Base-by-base conservation (phyloP, 1,284 basidiomycete genomes). In the Heterobasidion annosum region DNA sequence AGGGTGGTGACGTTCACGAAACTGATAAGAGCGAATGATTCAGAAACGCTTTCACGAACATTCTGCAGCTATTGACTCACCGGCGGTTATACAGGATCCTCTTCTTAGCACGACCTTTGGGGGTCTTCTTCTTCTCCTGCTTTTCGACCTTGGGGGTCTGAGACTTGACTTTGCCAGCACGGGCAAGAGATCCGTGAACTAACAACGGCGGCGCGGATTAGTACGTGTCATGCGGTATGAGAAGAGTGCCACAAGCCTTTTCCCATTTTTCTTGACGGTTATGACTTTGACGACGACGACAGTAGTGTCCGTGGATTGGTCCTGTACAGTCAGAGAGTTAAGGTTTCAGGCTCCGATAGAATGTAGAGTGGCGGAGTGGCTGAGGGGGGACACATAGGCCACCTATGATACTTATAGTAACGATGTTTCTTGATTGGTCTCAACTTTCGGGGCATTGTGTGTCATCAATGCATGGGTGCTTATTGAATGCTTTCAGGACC, bases 141-240 rank as follows among this genome's bases (percentile, higher is more conserved):
- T 89, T 85, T 70, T 96, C 94, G 71, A 96, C 94, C 78, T 96
- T 96, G 67, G 95, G 95, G 68, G 86, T 89, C 77, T 97, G 93
- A 67, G 90, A 92, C 81, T 93, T 97, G 84, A 98, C 95, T 87
- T 98, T 98, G 76, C 94, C 95, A 75, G 94, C 95, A 85, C 96
- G 95, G 76, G 95, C 95, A 78, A 98, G 93, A 72, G 95, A 98
- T 76, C 96, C 95, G 91, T 98, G 95, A 78, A 98, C 96, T 90
- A 35, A 15, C 15, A 1, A 50, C 16, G 33, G 5, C 16, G n/a
- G 33, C 62, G 25, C 45, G 49, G 58, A 49, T 60, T 55, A 47
- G 57, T 52, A 25, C 34, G 44, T 13, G 32, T 18, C 25, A 40
- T 34, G 47, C 32, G 51, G 47, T 13, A 46, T 50, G 48, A 62